A percentile compares a stretch with the other conserved stretches of the same genome.
Conservation (phyloP, 371 early-diverging fungal genomes). For the Mortierella sp. region DNA sequence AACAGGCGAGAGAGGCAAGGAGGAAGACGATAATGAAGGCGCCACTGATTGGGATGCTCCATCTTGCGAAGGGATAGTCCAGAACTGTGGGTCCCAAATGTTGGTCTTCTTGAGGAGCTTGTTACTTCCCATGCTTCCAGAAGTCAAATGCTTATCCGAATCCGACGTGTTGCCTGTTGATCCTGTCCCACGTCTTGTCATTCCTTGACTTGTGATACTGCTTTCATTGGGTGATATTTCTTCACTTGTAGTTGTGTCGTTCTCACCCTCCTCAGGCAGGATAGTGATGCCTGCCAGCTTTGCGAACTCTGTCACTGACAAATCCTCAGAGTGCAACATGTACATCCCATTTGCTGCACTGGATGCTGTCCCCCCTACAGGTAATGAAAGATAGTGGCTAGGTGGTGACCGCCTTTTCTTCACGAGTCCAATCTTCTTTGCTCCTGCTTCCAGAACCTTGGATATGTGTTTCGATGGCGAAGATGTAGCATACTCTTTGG, state of each 20-base stretch:
- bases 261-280: conserved; percentile 33
- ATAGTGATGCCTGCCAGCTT: conserved; percentile 55
- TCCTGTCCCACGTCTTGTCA: background rate
- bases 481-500: background rate
- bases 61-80: conserved; percentile 23
- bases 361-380: conserved; percentile 29
- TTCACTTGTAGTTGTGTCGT: background rate
- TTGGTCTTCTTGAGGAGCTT: conserved; percentile 12
- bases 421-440: conserved; percentile 25
- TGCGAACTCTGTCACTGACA: conserved; percentile 52
- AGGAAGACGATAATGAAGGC: conserved; percentile 9
- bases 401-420: conserved; percentile 17
- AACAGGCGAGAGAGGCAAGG: conserved; percentile 9
- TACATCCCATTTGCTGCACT: conserved; percentile 24
- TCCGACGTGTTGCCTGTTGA: conserved; percentile 25
- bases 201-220: background rate
- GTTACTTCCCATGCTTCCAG: conserved; percentile 17
- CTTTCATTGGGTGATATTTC: conserved; percentile 2
- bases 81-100: conserved; percentile 55
- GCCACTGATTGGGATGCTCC: background rate
- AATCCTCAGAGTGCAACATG: conserved; percentile 43
- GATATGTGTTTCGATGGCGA: conserved; percentile 21
- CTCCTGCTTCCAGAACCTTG: conserved; percentile 14
- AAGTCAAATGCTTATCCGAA: conserved; percentile 24
- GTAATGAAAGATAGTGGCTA: conserved; percentile 44